These are phyloP conservation scores for Trypanosoma vivax DNA, from an alignment of 208 protist genomes.

Conservation along the genomic window DNA sequence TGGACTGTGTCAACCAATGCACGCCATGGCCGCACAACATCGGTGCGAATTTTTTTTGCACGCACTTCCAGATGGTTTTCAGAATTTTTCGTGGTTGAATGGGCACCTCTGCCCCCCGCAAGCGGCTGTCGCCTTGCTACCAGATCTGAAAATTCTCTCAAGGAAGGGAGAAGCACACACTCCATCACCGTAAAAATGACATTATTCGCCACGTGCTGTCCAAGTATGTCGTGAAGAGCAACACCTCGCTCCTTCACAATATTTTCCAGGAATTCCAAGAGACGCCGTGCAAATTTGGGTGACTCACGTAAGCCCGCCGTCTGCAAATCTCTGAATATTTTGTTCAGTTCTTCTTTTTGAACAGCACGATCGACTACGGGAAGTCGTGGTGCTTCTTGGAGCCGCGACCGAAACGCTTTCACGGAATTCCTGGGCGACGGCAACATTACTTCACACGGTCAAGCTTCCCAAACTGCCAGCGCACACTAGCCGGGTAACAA, in stretches of 20 bases:
- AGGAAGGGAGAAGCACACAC: slow-evolving; percentile 46
- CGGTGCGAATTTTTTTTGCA: slow-evolving; percentile 32
- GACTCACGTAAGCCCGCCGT: slow-evolving; percentile 24
- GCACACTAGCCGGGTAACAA: no score
- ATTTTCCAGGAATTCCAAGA: slow-evolving; percentile 37
- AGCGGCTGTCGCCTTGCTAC: slow-evolving; percentile 3
- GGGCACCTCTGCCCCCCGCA: neutral
- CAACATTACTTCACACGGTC: no score
- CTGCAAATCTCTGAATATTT: slow-evolving; percentile 25
- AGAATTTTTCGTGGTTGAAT: slow-evolving; percentile 10
- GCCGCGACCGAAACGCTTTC: no score
- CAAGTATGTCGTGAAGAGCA: slow-evolving; percentile 44
- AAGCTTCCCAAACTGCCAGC: no score
- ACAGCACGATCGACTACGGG: slow-evolving; percentile 5
- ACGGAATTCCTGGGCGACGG: no score
- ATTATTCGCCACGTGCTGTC: slow-evolving; percentile 70
- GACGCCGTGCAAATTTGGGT: slow-evolving; percentile 30
- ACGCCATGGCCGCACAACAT: slow-evolving; percentile 45
- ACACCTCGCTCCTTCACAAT: slow-evolving; percentile 36
- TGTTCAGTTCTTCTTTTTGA: slow-evolving; percentile 14
- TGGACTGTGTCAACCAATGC: slow-evolving; percentile 50
- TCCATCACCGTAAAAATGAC: slow-evolving; percentile 60
- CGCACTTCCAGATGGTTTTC: slow-evolving; percentile 11
- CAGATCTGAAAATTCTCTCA: slow-evolving; percentile 31
- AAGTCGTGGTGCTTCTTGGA: no score